A percentile compares a stretch with the other conserved stretches of the same genome.
Evolutionary conservation across 2,329 filamentous ascomycete genomes (phyloP).

Genomic region (Dryadomyces quercivorus): DNA sequence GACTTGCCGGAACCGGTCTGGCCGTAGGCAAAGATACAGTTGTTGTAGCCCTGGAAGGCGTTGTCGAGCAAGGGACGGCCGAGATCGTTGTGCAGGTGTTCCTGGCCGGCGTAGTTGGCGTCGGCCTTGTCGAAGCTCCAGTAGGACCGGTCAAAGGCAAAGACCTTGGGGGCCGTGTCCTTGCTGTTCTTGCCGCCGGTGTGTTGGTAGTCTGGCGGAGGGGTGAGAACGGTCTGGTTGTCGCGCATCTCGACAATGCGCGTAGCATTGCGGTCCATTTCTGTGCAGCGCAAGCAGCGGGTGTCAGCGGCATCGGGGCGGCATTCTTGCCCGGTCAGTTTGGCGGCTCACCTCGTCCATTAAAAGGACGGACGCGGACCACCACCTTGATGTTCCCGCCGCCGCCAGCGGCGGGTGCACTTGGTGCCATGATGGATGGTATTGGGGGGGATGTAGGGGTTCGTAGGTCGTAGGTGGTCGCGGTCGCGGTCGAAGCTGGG

Average conservation of each 20-base stretch:
- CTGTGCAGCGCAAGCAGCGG: slow-evolving; percentile 30
- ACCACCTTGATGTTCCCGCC: slow-evolving; percentile 99
- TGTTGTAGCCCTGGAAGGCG: slow-evolving; percentile 99
- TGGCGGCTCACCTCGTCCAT: slow-evolving; percentile 61
- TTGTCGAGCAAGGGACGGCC: slow-evolving; percentile 97
- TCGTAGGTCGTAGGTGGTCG: too few relatives aligned
- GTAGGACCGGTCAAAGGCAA: slow-evolving; percentile 96
- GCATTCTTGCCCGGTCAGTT: background rate
- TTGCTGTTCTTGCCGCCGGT: slow-evolving; percentile 50
- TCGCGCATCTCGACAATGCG: slow-evolving; percentile 97
- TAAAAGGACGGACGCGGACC: slow-evolving; percentile 91
- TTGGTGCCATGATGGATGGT: slow-evolving; percentile 45
- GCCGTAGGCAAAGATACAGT: slow-evolving; percentile 96
- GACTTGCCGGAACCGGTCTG: slow-evolving; percentile 79
- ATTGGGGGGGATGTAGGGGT: background rate
- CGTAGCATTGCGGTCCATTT: slow-evolving; percentile 84
- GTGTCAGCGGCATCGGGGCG: background rate
- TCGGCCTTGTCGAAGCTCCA: slow-evolving; percentile 82
- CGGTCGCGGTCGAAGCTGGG: background rate
- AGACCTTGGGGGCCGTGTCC: slow-evolving; percentile 59
- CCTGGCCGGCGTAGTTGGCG: slow-evolving; percentile 79
- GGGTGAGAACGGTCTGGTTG: slow-evolving; percentile 74
- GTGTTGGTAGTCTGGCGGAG: slow-evolving; percentile 51
- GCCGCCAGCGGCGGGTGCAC: slow-evolving; percentile 23
- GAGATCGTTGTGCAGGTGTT: slow-evolving; percentile 85